A percentile compares a stretch with the other conserved stretches of the same genome.
phyloP scores from a whole-genome alignment of 345 rosid species.

The Diplotaxis tenuifolia region DNA sequence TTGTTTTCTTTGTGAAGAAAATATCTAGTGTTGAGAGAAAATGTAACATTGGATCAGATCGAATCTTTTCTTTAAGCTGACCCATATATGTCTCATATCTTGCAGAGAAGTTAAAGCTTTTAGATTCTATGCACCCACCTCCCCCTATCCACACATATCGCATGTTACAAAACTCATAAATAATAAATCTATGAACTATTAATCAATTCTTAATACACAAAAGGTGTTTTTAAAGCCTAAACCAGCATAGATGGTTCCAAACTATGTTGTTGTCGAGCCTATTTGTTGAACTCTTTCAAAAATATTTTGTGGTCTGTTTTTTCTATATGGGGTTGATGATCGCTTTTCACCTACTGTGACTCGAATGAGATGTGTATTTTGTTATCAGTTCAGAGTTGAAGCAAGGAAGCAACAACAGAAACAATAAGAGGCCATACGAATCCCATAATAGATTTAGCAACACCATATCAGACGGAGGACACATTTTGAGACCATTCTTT shows the following conservation, averaged over 20 bases:
- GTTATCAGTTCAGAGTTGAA: conserved; percentile 46
- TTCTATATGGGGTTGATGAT: background rate
- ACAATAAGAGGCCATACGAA: conserved; percentile 42
- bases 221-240: conserved; percentile 24
- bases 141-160: conserved; percentile 60
- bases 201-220: background rate
- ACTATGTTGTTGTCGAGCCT: conserved; percentile 3
- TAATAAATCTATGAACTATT: background rate
- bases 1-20: conserved; percentile 20
- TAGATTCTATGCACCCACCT: conserved; percentile 49
- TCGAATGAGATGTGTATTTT: conserved; percentile 13
- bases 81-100: conserved; percentile 42
- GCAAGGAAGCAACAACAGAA: conserved; percentile 35
- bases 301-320: background rate
- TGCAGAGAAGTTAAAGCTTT: conserved; percentile 37
- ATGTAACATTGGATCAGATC: conserved; percentile 32
- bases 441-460: conserved; percentile 39
- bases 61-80: conserved; percentile 30
- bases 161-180: background rate
- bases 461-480: conserved; percentile 54
- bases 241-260: background rate
- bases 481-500: conserved; percentile 72
- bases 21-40: conserved; percentile 10
- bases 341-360: background rate
- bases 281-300: conserved; percentile 2